A percentile compares a stretch with the other conserved stretches of the same genome.
These are phyloP conservation scores for Ceratobasidium sp. DNA, from an alignment of 1,284 basidiomycete genomes.

Conservation along the genomic window DNA sequence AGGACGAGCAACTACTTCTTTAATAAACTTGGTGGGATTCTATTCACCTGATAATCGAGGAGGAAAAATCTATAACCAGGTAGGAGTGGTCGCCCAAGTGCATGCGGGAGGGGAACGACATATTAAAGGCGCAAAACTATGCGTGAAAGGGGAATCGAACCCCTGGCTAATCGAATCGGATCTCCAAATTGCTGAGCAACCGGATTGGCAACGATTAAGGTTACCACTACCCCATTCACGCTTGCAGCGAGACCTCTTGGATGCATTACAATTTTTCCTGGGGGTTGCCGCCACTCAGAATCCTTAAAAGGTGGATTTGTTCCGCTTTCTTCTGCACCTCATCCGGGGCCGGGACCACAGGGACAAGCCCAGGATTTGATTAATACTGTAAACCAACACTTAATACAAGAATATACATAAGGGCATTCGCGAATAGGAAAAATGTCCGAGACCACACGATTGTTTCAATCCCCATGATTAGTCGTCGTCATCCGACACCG, in stretches of 20 bases:
- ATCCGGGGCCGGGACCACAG: too few species aligned
- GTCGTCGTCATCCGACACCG: not conserved
- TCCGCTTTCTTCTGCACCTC: too few species aligned
- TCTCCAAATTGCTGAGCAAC: too few species aligned
- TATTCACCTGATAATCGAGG: not conserved
- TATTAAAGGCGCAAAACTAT: not conserved
- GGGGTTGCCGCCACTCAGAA: too few species aligned
- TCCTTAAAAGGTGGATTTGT: too few species aligned
- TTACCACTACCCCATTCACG: conserved; percentile 20
- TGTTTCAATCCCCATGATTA: too few species aligned
- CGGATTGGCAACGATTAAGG: too few species aligned
- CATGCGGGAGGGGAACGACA: not conserved
- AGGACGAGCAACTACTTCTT: not conserved
- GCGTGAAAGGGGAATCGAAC: conserved; percentile 39
- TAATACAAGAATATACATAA: too few species aligned
- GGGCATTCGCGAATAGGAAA: too few species aligned
- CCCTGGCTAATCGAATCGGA: conserved; percentile 39
- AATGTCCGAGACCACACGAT: too few species aligned
- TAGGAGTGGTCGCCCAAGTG: not conserved
- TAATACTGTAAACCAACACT: too few species aligned
- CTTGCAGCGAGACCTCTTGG: not conserved
- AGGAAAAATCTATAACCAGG: not conserved
- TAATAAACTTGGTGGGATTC: not conserved
- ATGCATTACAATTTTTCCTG: not conserved
- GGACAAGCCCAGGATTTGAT: too few species aligned